phyloP scores from a whole-genome alignment of 768 basidiomycete species.

The Podaxis sp. region DNA sequence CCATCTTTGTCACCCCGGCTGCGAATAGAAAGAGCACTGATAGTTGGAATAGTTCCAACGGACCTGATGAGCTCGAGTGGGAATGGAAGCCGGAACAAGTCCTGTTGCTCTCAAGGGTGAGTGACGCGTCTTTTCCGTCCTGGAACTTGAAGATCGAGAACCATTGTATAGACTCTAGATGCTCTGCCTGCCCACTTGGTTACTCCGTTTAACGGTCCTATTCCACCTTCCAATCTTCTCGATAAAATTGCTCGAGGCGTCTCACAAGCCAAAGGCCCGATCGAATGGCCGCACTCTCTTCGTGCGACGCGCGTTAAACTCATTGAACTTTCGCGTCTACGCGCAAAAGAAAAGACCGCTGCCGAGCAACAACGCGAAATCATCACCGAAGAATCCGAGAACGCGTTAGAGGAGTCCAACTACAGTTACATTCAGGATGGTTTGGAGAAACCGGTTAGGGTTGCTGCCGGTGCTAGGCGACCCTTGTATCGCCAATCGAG shows the following conservation, averaged over 20 bases:
- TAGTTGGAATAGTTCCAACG: slow-evolving; percentile 83
- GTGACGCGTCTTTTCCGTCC: slow-evolving; percentile 22
- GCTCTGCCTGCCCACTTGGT: slow-evolving; percentile 80
- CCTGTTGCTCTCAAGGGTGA: slow-evolving; percentile 62
- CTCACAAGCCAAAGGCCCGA: slow-evolving; percentile 67
- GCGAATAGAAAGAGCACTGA: slow-evolving; percentile 71
- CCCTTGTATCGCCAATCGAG: slow-evolving; percentile 79
- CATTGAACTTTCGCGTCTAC: slow-evolving; percentile 69
- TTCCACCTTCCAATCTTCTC: slow-evolving; percentile 83
- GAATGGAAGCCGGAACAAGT: slow-evolving; percentile 79
- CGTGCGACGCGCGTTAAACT: slow-evolving; percentile 82
- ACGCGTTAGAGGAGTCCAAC: slow-evolving; percentile 32
- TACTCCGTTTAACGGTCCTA: slow-evolving; percentile 81
- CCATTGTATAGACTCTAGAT: slow-evolving; percentile 63
- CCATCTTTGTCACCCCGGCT: slow-evolving; percentile 47
- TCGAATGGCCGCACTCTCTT: slow-evolving; percentile 81
- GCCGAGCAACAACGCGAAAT: slow-evolving; percentile 35
- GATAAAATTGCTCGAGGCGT: slow-evolving; percentile 85
- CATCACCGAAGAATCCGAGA: slow-evolving; percentile 48
- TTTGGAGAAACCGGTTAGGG: slow-evolving; percentile 23
- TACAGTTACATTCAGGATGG: slow-evolving; percentile 28
- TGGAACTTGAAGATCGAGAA: slow-evolving; percentile 11
- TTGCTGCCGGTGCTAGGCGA: slow-evolving; percentile 33
- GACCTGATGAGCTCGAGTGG: slow-evolving; percentile 54
- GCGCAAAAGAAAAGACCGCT: slow-evolving; percentile 51